Evolutionary conservation across 1,284 basidiomycete species (phyloP), one percentile per base, ranked within the genome.

Genomic region (Irpex lacteus): DNA sequence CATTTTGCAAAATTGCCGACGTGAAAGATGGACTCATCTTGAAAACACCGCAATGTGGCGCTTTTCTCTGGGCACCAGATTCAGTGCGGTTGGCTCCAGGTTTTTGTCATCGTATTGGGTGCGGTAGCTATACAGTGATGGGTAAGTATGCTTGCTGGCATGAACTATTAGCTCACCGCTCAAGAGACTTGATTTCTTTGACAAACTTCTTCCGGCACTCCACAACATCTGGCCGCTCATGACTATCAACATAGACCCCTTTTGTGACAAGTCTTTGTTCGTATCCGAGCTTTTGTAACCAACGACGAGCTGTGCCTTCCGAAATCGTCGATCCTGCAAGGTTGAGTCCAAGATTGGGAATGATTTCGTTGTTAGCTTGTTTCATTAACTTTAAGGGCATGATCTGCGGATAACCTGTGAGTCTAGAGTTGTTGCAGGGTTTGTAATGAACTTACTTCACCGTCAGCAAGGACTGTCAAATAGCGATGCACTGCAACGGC

Each of bases 1-100:
- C 60, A 53, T n/a, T 61, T 60, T 21, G 53, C 26, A 44, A 64
- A 56, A 37, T 75, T 70, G 38, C 73, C 71, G 3, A 66, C 68
- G 54, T 71, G 65, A 56, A 73, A 60, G 47, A 63, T 62, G 9
- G 55, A 66, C 60, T 75, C 74, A 57, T 74, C 71, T 56, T 73
- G 72, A n/a, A 50, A 59, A 52, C 47, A 74, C 56, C 9, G 67
- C 50, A 18, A 70, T 62, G 60, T 70, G 70, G 26, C 69, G 65
- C 50, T 65, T 66, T 56, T 73, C 65, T 3, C 69, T 70, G 6
- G 47, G 59, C 18, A 1, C 34, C 13, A 60, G 4, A 15, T 9
- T 47, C 9, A 37, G 58, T 40, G 34, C 5, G 36, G 15, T 60
- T 4, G 5, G 40, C 9, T 11, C 40, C 7, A 40, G 38, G 15